A percentile compares a stretch with the other conserved stretches of the same genome.
Conservation (phyloP, 495 filamentous ascomycete species). For the Talaromyces borbonicus region DNA sequence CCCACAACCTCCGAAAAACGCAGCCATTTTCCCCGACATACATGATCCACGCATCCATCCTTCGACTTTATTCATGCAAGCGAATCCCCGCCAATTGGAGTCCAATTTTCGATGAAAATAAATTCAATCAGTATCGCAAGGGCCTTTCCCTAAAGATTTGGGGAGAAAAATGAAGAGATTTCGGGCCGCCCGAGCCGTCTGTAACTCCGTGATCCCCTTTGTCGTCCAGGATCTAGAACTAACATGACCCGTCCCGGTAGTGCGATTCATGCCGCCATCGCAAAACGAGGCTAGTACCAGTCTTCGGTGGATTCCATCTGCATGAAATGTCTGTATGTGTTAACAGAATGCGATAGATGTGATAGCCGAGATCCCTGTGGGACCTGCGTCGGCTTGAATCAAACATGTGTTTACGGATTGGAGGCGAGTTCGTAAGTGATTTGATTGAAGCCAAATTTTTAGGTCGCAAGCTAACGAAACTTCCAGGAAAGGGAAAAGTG, state of each 20-base stretch:
- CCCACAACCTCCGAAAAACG: no score
- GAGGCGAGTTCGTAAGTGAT: slow-evolving; percentile 10
- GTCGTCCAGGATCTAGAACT: neutral
- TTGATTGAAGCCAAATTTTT: neutral
- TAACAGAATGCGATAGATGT: slow-evolving; percentile 7
- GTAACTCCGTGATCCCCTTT: neutral
- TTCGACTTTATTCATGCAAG: no score
- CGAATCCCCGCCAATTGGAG: no score
- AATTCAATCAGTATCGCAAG: no score
- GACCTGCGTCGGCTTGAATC: slow-evolving; percentile 7
- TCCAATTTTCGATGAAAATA: no score
- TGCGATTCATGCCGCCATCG: slow-evolving; percentile 3
- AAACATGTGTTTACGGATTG: slow-evolving; percentile 10
- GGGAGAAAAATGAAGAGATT: no score
- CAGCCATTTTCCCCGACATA: no score
- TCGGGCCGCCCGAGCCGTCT: no score
- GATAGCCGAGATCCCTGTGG: slow-evolving; percentile 12
- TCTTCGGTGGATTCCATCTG: no score
- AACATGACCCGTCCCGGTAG: neutral
- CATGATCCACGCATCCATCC: no score
- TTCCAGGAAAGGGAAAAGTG: slow-evolving; percentile 12
- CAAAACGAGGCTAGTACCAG: neutral
- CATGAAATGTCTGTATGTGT: neutral
- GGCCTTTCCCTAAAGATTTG: no score
- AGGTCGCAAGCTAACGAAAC: neutral